Base-by-base conservation (phyloP, 768 basidiomycete species). In the Lyophyllum shimeji region DNA sequence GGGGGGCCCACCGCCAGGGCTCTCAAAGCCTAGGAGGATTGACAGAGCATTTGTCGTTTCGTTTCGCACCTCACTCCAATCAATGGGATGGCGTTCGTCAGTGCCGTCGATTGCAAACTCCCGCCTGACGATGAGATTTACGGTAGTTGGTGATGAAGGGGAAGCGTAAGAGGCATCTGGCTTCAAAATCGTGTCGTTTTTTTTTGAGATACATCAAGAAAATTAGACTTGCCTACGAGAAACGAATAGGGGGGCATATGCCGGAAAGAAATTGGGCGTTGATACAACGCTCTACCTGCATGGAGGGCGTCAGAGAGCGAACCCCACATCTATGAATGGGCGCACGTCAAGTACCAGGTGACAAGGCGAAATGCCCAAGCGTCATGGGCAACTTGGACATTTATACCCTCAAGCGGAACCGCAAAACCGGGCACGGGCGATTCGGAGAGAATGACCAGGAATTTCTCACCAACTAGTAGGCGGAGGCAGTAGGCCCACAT, bases 361-460 rank as follows among this genome's bases (percentile, higher is more conserved):
- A 17, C 17, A 18, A 44, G 18, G 23, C 15, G 20, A 43, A 31
- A 43, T 44, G n/a, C 27, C n/a, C 25, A 52, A 20, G 7, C 25
- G 13, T 13, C 11, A 42, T 43, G 18, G 24, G 27, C 18, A 49
- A 44, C n/a, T 18, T 18, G 3, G 18, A 24, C 39, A 42, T 50
- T 50, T 50, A 50, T 50, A 50, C 25, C 50, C 2, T 39, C 6
- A 50, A 7, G 21, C 25, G 5, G 37, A 39, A 23, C 50, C 50
- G 39, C 24, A 50, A 1, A 24, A 50, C 50, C 42, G 50, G 47
- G 50, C 27, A 50, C 49, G 50, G 37, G 40, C 39, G 50, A 51
- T 25, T 39, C 39, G 40, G 50, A 29, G 50, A 51, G 40, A 51
- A 43, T 25, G 49, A n/a, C 46, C 27, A 21, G 29, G 12, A 43